These are phyloP conservation scores for Dendrostoma leiphaemia DNA, from an alignment of 2,329 filamentous ascomycete species.

Conservation along the genomic window DNA sequence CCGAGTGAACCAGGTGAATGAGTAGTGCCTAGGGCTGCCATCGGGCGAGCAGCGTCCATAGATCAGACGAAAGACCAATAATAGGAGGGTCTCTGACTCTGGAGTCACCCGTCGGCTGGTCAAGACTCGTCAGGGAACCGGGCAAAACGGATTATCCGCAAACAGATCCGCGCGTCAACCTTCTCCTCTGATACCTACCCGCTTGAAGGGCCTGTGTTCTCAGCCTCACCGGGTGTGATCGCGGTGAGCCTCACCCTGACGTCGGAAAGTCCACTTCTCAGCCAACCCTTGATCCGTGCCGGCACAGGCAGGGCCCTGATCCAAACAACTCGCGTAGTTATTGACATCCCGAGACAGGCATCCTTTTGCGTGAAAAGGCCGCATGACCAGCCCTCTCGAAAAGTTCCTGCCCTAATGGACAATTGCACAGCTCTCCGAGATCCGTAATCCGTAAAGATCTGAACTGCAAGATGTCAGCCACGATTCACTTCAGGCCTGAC, in stretches of 20 bases:
- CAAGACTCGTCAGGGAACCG: not conserved
- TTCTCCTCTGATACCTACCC: conserved; percentile 6
- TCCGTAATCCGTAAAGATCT: no score
- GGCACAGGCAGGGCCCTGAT: conserved; percentile 1
- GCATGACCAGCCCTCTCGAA: conserved; percentile 1
- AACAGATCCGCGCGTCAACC: conserved; percentile 12
- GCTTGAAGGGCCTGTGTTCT: not conserved
- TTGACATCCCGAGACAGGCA: not conserved
- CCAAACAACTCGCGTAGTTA: not conserved
- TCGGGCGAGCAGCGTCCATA: not conserved
- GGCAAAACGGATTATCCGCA: not conserved
- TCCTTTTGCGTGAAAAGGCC: not conserved
- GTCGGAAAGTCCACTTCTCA: not conserved
- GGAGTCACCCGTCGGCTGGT: no score
- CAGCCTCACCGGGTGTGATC: not conserved
- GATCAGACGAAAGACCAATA: not conserved
- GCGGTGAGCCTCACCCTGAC: not conserved
- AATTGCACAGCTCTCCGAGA: no score
- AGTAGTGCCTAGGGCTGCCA: not conserved
- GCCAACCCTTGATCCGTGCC: not conserved
- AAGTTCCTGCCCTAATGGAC: not conserved
- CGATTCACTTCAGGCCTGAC: not conserved
- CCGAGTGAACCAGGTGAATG: conserved; percentile 4
- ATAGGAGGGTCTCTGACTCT: not conserved
- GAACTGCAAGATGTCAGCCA: no score